Percentiles rank a stretch among this genome's conserved stretches.
Conservation (phyloP, 2,329 filamentous ascomycete genomes). For the Nemania diffusa region DNA sequence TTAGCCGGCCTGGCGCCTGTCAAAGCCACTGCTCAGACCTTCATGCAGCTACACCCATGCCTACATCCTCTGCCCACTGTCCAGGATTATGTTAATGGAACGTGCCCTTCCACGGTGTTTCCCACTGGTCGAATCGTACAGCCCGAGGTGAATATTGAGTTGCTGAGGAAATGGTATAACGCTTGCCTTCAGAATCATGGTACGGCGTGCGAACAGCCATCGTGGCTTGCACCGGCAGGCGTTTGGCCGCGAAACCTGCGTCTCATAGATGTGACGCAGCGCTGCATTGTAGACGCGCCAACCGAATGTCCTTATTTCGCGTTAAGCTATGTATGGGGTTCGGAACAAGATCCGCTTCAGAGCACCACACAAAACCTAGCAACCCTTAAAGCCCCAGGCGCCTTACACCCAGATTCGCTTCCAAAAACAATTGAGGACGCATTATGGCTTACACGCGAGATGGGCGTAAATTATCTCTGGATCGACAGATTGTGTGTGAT, state of each 20-base stretch:
- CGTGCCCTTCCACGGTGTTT: slow-evolving; percentile 29
- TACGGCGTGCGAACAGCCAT: slow-evolving; percentile 24
- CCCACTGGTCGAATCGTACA: slow-evolving; percentile 31
- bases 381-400: slow-evolving; percentile 14
- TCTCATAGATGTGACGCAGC: slow-evolving; percentile 31
- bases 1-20: slow-evolving; percentile 30
- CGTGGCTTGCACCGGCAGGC: slow-evolving; percentile 19
- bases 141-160: slow-evolving; percentile 24
- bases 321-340: slow-evolving; percentile 41
- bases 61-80: slow-evolving; percentile 35
- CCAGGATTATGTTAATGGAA: slow-evolving; percentile 28
- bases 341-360: slow-evolving; percentile 24
- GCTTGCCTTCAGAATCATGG: slow-evolving; percentile 28
- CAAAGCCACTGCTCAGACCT: slow-evolving; percentile 29
- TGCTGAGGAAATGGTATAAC: slow-evolving; percentile 34
- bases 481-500: slow-evolving; percentile 45
- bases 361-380: slow-evolving; percentile 18
- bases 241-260: slow-evolving; percentile 31
- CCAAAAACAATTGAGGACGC: slow-evolving; percentile 39
- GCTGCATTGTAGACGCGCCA: slow-evolving; percentile 31
- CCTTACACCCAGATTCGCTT: slow-evolving; percentile 11
- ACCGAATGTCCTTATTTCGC: slow-evolving; percentile 31
- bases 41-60: slow-evolving; percentile 39
- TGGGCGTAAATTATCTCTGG: slow-evolving; percentile 45
- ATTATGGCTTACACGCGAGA: slow-evolving; percentile 34